A percentile compares a stretch with the other conserved stretches of the same genome.
Conservation (phyloP, 176 grass and related monocot genomes). For the Dactylis glomerata region DNA sequence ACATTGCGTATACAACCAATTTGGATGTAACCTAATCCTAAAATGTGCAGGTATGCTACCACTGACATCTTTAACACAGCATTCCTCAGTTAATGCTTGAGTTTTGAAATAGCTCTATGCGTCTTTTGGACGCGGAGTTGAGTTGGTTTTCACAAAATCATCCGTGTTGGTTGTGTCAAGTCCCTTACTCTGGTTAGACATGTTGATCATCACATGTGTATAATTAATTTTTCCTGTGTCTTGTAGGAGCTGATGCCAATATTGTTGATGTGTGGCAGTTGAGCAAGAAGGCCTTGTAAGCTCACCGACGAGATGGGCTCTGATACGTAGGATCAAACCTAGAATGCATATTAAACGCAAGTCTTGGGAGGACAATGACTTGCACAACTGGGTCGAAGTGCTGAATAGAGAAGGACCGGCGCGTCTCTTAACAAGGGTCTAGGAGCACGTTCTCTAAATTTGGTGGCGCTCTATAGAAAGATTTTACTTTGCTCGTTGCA, state of each 20-base stretch:
- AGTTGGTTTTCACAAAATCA: neutral
- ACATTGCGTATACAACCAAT: conserved; percentile 22
- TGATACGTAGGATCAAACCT: neutral
- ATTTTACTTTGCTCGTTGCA: conserved; percentile 35
- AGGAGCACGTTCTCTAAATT: conserved; percentile 24
- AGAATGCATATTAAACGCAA: conserved; percentile 15
- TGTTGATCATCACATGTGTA: neutral
- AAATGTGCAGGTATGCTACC: conserved; percentile 38
- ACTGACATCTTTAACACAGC: neutral
- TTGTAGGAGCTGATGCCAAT: conserved; percentile 23
- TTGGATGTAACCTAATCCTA: conserved; percentile 34
- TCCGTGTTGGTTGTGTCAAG: neutral
- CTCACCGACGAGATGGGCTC: neutral
- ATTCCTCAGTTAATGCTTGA: neutral
- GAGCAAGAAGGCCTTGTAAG: conserved; percentile 14
- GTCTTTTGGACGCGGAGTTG: conserved; percentile 2
- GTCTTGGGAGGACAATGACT: conserved; percentile 8
- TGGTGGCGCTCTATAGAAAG: conserved; percentile 28
- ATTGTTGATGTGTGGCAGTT: conserved; percentile 9
- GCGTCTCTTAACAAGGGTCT: conserved; percentile 31
- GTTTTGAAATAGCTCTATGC: neutral
- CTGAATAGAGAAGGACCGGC: neutral
- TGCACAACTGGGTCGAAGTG: neutral
- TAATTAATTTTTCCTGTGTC: conserved; percentile 1
- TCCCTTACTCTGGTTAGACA: neutral